Conservation (phyloP, 495 filamentous ascomycete genomes). For the Hypoxylon fragiforme region DNA sequence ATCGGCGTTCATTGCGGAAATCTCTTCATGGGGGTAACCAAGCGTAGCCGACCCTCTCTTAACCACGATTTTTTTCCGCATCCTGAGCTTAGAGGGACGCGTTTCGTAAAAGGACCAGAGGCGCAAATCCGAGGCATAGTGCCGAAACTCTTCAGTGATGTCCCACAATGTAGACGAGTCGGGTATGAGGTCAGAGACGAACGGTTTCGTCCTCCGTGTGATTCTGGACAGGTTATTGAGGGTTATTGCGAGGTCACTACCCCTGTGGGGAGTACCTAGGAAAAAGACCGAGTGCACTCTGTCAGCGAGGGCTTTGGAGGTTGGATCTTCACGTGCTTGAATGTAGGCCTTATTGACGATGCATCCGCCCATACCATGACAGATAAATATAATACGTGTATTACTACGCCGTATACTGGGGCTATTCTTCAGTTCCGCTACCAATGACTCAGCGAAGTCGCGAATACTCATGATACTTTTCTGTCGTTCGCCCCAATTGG, state of each 20-base stretch:
- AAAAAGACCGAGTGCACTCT: conserved; percentile 54
- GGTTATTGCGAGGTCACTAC: conserved; percentile 48
- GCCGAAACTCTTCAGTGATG: conserved; percentile 41
- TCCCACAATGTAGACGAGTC: conserved; percentile 20
- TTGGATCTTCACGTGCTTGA: conserved; percentile 33
- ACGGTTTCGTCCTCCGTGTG: conserved; percentile 27
- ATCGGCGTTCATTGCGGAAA: conserved; percentile 38
- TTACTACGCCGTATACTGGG: conserved; percentile 32
- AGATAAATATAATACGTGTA: conserved; percentile 49
- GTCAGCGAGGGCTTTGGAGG: conserved; percentile 31
- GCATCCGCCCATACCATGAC: conserved; percentile 59
- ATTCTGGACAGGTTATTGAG: conserved; percentile 35
- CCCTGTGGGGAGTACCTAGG: conserved; percentile 56
- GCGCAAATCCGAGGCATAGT: conserved; percentile 21
- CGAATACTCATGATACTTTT: conserved; percentile 46
- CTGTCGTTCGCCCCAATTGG: conserved; percentile 34
- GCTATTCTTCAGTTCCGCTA: conserved; percentile 44
- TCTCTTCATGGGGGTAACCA: conserved; percentile 36
- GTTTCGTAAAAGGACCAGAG: conserved; percentile 43
- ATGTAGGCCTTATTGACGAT: conserved; percentile 54
- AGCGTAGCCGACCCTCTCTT: conserved; percentile 40
- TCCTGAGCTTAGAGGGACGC: conserved; percentile 4
- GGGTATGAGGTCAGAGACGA: conserved; percentile 26
- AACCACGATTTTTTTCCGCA: conserved; percentile 35
- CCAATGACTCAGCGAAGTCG: conserved; percentile 49